These are phyloP conservation scores for Podospora comata DNA, from an alignment of 495 filamentous ascomycete genomes.

Conservation along the genomic window DNA sequence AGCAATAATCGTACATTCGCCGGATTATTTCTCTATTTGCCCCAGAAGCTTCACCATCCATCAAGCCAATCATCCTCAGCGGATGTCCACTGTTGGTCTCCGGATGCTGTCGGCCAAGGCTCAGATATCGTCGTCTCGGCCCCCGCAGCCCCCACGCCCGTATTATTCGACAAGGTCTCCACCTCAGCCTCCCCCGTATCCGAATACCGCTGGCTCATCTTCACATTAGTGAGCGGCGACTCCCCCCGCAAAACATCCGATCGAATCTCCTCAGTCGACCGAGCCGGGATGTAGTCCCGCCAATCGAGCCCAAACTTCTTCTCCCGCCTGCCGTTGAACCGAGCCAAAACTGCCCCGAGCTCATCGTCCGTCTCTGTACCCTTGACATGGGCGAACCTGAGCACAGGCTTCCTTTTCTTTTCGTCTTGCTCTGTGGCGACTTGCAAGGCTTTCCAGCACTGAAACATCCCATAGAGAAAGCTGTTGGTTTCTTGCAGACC, in stretches of 20 bases:
- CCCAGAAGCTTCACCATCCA: too few species aligned
- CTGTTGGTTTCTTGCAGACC: not conserved
- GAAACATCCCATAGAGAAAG: not conserved
- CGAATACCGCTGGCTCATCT: not conserved
- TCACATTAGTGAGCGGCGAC: not conserved
- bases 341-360: not conserved
- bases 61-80: too few species aligned
- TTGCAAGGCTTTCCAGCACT: not conserved
- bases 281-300: not conserved
- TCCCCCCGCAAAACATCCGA: not conserved
- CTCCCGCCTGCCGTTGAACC: not conserved
- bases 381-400: conserved; percentile 4
- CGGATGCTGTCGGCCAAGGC: too few species aligned
- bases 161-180: not conserved
- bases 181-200: not conserved
- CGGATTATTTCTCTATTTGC: too few species aligned
- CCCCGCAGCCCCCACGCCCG: too few species aligned
- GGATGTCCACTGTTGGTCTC: too few species aligned
- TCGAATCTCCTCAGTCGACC: not conserved
- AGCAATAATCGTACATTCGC: too few species aligned
- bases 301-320: not conserved
- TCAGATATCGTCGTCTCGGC: too few species aligned
- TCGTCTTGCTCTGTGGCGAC: not conserved
- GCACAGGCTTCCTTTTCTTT: not conserved
- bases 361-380: not conserved